These are phyloP conservation scores for Rauvolfia tetraphylla DNA, from an alignment of 257 asterid species.

Conservation along the genomic window DNA sequence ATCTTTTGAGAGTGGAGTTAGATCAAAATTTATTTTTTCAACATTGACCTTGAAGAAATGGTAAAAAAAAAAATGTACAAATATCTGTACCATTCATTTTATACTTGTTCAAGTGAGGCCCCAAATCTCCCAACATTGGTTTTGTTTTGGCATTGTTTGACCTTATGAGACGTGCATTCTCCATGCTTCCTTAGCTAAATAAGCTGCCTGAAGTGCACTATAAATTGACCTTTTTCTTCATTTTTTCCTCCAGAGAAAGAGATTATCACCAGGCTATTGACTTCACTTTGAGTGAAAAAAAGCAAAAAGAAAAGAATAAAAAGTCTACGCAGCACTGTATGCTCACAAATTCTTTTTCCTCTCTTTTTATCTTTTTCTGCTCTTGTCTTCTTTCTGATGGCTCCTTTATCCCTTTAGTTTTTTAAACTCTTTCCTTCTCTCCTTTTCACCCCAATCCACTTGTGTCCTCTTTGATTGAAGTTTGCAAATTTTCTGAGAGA, in stretches of 20 bases:
- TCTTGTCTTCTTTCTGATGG: constrained; percentile 2
- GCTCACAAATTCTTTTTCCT: neutral
- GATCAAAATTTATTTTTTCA: too few relatives aligned
- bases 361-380: neutral
- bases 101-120: neutral
- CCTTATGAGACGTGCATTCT: neutral
- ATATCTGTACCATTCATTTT: neutral
- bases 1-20: too few relatives aligned
- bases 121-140: neutral
- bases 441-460: neutral
- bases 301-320: neutral
- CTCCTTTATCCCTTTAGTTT: constrained; percentile 9
- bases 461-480: neutral
- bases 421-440: neutral
- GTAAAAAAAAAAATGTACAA: neutral
- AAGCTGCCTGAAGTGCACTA: constrained; percentile 1
- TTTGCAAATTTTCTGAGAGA: neutral
- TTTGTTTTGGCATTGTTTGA: neutral
- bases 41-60: too few relatives aligned
- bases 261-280: constrained; percentile 1
- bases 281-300: constrained; percentile 1
- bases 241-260: neutral
- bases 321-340: constrained; percentile 9
- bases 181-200: neutral
- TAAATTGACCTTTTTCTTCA: neutral